A percentile compares a stretch with the other conserved stretches of the same genome.
Conservation (phyloP, 2,329 filamentous ascomycete species). For the Botrytis byssoidea region DNA sequence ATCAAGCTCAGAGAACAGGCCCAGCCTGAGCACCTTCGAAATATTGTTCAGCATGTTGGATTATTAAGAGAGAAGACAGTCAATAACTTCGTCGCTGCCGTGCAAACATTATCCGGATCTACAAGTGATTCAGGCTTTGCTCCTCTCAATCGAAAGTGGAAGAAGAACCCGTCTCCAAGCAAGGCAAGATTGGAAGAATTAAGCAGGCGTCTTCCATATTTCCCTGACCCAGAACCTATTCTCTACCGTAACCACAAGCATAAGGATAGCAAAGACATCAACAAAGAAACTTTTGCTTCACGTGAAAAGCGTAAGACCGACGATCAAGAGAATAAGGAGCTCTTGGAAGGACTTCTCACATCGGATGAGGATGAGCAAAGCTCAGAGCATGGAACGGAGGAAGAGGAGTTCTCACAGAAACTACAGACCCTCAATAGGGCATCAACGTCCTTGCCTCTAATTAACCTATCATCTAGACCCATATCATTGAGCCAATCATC, state of each 20-base stretch:
- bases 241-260: background rate
- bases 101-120: constrained; percentile 2
- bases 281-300: background rate
- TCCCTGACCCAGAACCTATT: background rate
- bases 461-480: background rate
- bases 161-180: constrained; percentile 35
- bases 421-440: background rate
- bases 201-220: constrained; percentile 21
- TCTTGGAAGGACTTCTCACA: constrained; percentile 1
- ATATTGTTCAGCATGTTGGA: background rate
- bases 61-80: constrained; percentile 4
- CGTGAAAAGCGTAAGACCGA: background rate
- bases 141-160: constrained; percentile 17
- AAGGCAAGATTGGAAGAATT: constrained; percentile 31
- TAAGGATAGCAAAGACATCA: constrained; percentile 16
- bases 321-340: constrained; percentile 8
- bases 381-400: background rate
- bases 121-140: constrained; percentile 6
- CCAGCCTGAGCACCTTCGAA: background rate
- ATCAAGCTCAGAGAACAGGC: background rate
- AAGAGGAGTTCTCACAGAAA: background rate
- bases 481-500: background rate
- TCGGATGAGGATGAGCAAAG: background rate
- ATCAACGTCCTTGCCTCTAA: background rate
- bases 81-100: background rate